Evolutionary conservation across 768 basidiomycete genomes (phyloP), one percentile per base, ranked within the genome.

Genomic region (Pleurotus citrinopileatus): DNA sequence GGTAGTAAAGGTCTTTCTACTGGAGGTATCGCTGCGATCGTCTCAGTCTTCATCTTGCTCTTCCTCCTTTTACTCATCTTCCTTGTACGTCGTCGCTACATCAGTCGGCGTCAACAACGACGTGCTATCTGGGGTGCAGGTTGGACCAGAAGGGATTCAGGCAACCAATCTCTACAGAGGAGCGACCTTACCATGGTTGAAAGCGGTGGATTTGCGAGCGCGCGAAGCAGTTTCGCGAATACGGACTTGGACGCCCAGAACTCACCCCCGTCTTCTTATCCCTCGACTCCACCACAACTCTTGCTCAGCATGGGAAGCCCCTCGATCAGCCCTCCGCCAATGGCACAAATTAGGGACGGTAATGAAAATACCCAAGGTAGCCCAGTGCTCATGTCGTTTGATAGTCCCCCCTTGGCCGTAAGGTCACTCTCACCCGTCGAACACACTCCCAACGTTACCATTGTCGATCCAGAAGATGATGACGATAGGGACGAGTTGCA

Each of bases 181-280:
- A 51, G 48, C 23, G 48, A 51, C n/a, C 34, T 51, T 12, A 51
- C 48, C 10, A 51, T 51, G 34, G 23, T 51, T 7, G 48, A 51
- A 25, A 51, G 48, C 22, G 53, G 48, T 7, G 69, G 68, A 51
- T 62, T 64, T 25, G 56, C 54, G 38, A 75, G 68, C 45, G 65
- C 70, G 2, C 74, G 83, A 46, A 86, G 84, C 65, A 86, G 84
- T 67, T 87, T 86, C 45, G 86, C 76, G 15, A 51, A 20, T 20
- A 85, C 84, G n/a, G 79, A 75, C 20, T 73, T 77, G 59, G 81
- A 83, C 46, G 75, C 76, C 17, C 69, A 70, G 10, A 57, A 44
- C 8, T 62, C 56, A 26, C 67, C 61, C 34, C 48, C 48, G n/a
- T 51, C 48, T 20, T 62, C 57, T 34, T 56, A 40, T n/a, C 27